phyloP scores from a whole-genome alignment of 1,284 basidiomycete species.

The Xanthoconium separans region DNA sequence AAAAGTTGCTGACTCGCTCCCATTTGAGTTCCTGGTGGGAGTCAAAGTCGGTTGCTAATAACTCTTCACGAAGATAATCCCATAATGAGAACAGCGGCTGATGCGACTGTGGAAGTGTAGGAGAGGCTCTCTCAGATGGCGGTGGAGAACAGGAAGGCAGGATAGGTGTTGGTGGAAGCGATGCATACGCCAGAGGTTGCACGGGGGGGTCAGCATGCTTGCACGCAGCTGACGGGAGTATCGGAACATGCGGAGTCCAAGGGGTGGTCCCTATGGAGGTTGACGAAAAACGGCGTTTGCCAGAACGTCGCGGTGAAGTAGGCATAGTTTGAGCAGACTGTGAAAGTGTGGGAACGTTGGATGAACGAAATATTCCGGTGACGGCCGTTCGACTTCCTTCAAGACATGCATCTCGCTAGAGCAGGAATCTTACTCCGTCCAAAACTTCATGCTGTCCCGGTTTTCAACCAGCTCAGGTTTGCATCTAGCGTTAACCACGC shows the following conservation, averaged over 20 bases:
- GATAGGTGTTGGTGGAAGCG: slow-evolving; percentile 70
- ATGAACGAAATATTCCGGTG: background rate
- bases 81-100: slow-evolving; percentile 75
- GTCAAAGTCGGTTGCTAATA: slow-evolving; percentile 89
- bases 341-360: slow-evolving; percentile 9
- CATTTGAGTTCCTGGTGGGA: slow-evolving; percentile 92
- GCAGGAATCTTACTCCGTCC: slow-evolving; percentile 34
- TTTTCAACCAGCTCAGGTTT: slow-evolving; percentile 36
- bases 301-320: slow-evolving; percentile 33
- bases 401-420: slow-evolving; percentile 33
- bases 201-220: slow-evolving; percentile 14
- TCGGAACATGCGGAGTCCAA: slow-evolving; percentile 22
- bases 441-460: slow-evolving; percentile 15
- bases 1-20: slow-evolving; percentile 98
- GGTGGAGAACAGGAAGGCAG: slow-evolving; percentile 36
- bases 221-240: slow-evolving; percentile 13
- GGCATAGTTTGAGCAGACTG: too few species aligned
- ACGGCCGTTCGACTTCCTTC: background rate
- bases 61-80: slow-evolving; percentile 88
- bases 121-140: slow-evolving; percentile 9
- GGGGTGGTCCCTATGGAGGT: slow-evolving; percentile 24
- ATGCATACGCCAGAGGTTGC: slow-evolving; percentile 52
- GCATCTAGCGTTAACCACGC: slow-evolving; percentile 38
- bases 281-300: slow-evolving; percentile 33
- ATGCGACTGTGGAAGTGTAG: slow-evolving; percentile 8